A percentile compares a stretch with the other conserved stretches of the same genome.
Conservation (phyloP, 2,329 filamentous ascomycete genomes). For the Monosporascus sp. region DNA sequence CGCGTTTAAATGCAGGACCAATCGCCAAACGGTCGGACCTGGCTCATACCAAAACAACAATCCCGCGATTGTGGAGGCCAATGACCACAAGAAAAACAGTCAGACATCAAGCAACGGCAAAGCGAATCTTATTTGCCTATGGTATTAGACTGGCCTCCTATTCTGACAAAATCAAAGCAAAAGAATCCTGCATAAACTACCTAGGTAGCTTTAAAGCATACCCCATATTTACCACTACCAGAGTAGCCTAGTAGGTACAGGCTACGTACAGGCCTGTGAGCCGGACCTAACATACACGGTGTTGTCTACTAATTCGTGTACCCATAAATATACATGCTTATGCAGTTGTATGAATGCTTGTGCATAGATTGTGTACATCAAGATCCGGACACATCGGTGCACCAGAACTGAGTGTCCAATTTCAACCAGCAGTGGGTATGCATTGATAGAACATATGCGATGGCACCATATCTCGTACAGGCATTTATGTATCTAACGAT, state of each 20-base stretch:
- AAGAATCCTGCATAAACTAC: not conserved
- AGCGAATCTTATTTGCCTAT: not conserved
- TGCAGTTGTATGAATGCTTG: no score
- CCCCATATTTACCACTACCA: no score
- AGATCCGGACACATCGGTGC: no score
- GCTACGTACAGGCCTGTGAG: not conserved
- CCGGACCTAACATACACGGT: not conserved
- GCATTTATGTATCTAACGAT: no score
- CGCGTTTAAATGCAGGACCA: conserved; percentile 7
- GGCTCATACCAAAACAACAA: conserved; percentile 16
- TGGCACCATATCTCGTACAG: no score
- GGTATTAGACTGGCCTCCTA: not conserved
- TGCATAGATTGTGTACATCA: no score
- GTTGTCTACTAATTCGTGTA: not conserved
- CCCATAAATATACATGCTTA: no score
- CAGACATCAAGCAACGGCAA: not conserved
- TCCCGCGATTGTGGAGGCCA: conserved; percentile 18
- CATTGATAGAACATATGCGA: no score
- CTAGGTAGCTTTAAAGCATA: not conserved
- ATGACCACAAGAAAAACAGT: conserved; percentile 12
- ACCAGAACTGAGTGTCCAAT: no score
- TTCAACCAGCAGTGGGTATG: no score
- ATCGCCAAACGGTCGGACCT: conserved; percentile 11
- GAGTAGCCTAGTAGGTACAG: no score
- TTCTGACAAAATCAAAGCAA: not conserved